Evolutionary conservation across 2,329 filamentous ascomycete genomes (phyloP).

Genomic region (Alternaria arborescens): DNA sequence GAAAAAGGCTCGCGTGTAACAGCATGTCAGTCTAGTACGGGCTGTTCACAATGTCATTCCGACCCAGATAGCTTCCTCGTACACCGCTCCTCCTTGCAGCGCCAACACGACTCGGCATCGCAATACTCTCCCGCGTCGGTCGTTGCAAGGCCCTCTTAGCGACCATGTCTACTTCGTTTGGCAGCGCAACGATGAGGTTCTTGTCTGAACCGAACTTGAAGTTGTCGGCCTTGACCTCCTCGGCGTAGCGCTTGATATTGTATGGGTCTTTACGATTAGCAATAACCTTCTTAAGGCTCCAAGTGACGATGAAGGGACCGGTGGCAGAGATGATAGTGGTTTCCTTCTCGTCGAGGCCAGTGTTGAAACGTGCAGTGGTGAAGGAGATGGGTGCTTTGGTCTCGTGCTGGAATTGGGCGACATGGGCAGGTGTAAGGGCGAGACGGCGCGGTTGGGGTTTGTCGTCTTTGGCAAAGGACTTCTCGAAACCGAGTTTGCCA

Average conservation of each 20-base stretch:
- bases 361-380: conserved; percentile 93
- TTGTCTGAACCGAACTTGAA: conserved; percentile 98
- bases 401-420: conserved; percentile 97
- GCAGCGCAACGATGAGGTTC: conserved; percentile 95
- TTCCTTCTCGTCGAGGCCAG: conserved; percentile 79
- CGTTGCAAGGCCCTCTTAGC: conserved; percentile 83
- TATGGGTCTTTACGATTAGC: conserved; percentile 85
- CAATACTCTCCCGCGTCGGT: conserved; percentile 93
- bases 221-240: conserved; percentile 97
- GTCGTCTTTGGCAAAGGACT: conserved; percentile 86
- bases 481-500: conserved; percentile 97
- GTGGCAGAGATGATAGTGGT: conserved; percentile 97
- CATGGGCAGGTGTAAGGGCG: conserved; percentile 86
- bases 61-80: conserved; percentile 75
- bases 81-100: conserved; percentile 44
- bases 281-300: conserved; percentile 91
- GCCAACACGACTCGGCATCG: conserved; percentile 62
- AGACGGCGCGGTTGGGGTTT: conserved; percentile 94
- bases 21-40: conserved; percentile 59
- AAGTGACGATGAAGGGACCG: conserved; percentile 95
- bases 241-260: conserved; percentile 93
- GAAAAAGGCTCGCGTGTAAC: neutral
- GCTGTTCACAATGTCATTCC: conserved; percentile 84
- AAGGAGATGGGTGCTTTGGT: conserved; percentile 87
- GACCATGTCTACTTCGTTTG: conserved; percentile 98